phyloP scores from a whole-genome alignment of 148 eudicot species.

The Diospyros lotus region DNA sequence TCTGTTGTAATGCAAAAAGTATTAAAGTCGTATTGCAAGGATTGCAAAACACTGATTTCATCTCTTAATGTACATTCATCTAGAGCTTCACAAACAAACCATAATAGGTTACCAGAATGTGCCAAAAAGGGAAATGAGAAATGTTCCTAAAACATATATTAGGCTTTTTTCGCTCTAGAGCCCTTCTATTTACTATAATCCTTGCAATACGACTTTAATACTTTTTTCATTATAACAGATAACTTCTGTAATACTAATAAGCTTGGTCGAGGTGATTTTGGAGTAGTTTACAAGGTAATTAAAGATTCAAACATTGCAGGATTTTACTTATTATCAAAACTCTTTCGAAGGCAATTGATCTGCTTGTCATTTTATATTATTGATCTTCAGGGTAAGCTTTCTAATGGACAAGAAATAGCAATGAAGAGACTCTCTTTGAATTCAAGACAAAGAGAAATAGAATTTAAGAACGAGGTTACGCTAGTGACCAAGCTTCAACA shows the following conservation, averaged over 20 bases:
- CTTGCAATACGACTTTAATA: neutral
- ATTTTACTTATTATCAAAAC: neutral
- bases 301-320: no score
- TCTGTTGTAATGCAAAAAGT: no score
- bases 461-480: constrained; percentile 28
- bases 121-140: no score
- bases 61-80: no score
- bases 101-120: no score
- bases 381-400: neutral
- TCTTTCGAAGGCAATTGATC: neutral
- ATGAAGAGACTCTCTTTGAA: constrained; percentile 9
- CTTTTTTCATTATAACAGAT: neutral
- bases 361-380: neutral
- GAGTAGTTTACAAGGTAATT: constrained; percentile 8
- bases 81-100: no score
- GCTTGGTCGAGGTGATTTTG: constrained; percentile 12
- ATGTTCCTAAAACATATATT: no score
- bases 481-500: constrained; percentile 25
- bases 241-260: constrained; percentile 5
- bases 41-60: no score
- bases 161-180: no score
- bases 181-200: neutral
- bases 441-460: constrained; percentile 23
- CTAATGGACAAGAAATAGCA: neutral
- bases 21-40: no score